Evolutionary conservation across 768 basidiomycete genomes (phyloP).

Genomic region (Lepiota venenata): DNA sequence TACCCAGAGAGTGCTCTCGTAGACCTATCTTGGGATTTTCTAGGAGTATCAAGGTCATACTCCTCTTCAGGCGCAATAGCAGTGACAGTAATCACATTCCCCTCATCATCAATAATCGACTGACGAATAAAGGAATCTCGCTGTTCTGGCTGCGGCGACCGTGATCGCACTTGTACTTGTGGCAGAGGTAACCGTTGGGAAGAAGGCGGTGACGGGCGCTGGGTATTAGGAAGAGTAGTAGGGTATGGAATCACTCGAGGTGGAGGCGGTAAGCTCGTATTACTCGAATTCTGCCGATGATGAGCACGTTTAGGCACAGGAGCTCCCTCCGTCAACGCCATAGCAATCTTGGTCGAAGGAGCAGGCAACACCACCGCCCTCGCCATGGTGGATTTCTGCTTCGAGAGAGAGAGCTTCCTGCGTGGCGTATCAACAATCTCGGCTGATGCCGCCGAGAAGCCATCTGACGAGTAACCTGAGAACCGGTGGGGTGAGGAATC

Average conservation of each 20-base stretch:
- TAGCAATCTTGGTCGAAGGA: background rate
- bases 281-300: background rate
- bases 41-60: background rate
- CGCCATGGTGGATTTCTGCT: conserved; percentile 2
- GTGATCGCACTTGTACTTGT: background rate
- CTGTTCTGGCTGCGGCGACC: background rate
- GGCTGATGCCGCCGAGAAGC: conserved; percentile 6
- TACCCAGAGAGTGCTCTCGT: conserved; percentile 18
- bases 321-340: background rate
- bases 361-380: conserved; percentile 2
- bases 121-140: background rate
- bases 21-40: too few relatives aligned
- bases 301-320: background rate
- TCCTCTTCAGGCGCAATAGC: conserved; percentile 1
- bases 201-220: background rate
- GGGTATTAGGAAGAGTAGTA: background rate
- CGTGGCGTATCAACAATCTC: conserved; percentile 8
- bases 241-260: background rate
- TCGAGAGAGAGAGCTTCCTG: conserved; percentile 1
- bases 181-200: background rate
- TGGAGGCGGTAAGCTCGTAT: background rate
- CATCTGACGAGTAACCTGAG: background rate
- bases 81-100: conserved; percentile 3
- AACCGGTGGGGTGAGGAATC: background rate
- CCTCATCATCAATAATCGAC: conserved; percentile 4